These are phyloP conservation scores for Paxillus ammoniavirescens DNA, from an alignment of 768 basidiomycete genomes.

Conservation along the genomic window DNA sequence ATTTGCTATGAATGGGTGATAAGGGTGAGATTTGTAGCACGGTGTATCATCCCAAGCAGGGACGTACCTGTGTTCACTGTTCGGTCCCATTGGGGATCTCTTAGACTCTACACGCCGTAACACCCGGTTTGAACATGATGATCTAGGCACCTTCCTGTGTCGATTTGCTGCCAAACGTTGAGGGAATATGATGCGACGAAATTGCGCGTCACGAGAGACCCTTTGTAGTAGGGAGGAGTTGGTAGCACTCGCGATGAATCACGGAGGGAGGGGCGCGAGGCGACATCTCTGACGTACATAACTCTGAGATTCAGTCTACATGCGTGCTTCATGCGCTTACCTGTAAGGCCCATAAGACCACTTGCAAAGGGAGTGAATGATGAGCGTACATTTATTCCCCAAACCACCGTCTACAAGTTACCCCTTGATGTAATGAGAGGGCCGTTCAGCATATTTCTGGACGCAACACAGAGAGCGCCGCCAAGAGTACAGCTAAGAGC, in stretches of 20 bases:
- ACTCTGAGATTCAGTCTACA: neutral
- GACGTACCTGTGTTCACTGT: too few relatives aligned
- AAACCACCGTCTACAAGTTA: slow-evolving; percentile 80
- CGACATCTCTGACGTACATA: slow-evolving; percentile 70
- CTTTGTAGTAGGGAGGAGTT: slow-evolving; percentile 79
- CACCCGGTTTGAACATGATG: slow-evolving; percentile 91
- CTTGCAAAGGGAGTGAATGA: slow-evolving; percentile 99
- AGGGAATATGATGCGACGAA: neutral
- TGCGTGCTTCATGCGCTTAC: slow-evolving; percentile 38
- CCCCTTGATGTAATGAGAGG: slow-evolving; percentile 88
- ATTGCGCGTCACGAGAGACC: slow-evolving; percentile 86
- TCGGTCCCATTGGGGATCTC: too few relatives aligned
- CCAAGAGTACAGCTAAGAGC: slow-evolving; percentile 71
- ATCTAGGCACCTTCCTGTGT: slow-evolving; percentile 92
- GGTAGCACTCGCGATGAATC: slow-evolving; percentile 90
- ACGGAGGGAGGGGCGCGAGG: slow-evolving; percentile 92
- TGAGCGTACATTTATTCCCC: slow-evolving; percentile 87
- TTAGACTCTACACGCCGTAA: too few relatives aligned
- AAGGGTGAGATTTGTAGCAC: too few relatives aligned
- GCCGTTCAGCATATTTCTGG: slow-evolving; percentile 99
- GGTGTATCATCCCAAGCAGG: too few relatives aligned
- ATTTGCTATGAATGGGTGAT: too few relatives aligned
- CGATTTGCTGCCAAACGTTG: slow-evolving; percentile 63
- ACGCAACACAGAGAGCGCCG: slow-evolving; percentile 97
- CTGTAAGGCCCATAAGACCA: slow-evolving; percentile 95